Conservation (phyloP, 2,329 filamentous ascomycete species). For the Ilyonectria robusta region DNA sequence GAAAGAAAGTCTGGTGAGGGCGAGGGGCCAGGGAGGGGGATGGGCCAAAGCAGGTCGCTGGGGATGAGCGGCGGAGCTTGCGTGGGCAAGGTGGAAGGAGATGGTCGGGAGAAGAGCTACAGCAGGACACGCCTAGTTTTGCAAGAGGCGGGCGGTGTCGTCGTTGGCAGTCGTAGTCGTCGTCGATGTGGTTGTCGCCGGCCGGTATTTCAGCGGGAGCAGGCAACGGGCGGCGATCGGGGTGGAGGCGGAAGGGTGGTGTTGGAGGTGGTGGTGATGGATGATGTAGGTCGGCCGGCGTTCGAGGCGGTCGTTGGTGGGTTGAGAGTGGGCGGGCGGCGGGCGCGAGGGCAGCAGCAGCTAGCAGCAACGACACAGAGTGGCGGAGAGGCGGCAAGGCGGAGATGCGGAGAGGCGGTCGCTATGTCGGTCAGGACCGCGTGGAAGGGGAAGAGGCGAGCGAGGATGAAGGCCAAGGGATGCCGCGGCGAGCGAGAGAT, state of each 20-base stretch:
- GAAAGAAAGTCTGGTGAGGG: slow-evolving; percentile 34
- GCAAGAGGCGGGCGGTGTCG: slow-evolving; percentile 40
- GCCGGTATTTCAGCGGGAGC: slow-evolving; percentile 9
- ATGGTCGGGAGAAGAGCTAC: slow-evolving; percentile 38
- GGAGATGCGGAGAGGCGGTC: slow-evolving; percentile 17
- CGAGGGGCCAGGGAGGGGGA: slow-evolving; percentile 40
- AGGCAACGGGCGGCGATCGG: slow-evolving; percentile 21
- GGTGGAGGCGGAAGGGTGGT: slow-evolving; percentile 7
- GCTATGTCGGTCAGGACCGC: slow-evolving; percentile 28
- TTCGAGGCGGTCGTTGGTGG: slow-evolving; percentile 28
- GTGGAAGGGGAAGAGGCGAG: slow-evolving; percentile 6
- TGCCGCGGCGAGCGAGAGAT: slow-evolving; percentile 30
- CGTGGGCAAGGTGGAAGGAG: slow-evolving; percentile 33
- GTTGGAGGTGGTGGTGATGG: slow-evolving; percentile 18
- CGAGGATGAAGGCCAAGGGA: slow-evolving; percentile 26
- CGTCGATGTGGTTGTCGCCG: slow-evolving; percentile 22
- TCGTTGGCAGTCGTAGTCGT: slow-evolving; percentile 13
- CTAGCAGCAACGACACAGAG: slow-evolving; percentile 7
- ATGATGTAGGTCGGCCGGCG: slow-evolving; percentile 27
- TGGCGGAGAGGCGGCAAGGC: slow-evolving; percentile 16
- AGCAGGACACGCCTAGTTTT: slow-evolving; percentile 41
- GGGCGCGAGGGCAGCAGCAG: slow-evolving; percentile 28
- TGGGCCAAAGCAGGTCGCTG: slow-evolving; percentile 30
- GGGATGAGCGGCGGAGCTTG: slow-evolving; percentile 32
- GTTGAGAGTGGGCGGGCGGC: slow-evolving; percentile 24